Base-by-base conservation (phyloP, 2,329 filamentous ascomycete genomes). In the Seiridium cupressi region DNA sequence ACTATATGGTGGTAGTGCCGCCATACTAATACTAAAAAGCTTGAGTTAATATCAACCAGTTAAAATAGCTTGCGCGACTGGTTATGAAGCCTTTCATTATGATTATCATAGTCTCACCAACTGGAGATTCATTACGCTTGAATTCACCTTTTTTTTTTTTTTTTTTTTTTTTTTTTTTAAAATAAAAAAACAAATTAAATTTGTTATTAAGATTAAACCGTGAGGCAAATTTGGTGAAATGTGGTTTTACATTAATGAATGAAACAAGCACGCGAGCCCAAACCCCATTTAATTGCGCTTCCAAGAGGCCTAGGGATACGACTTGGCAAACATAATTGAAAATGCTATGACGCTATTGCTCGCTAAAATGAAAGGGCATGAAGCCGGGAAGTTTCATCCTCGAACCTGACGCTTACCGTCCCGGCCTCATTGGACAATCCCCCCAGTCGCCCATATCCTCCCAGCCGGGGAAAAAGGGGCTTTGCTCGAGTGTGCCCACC, bases 391-490 rank as follows among this genome's bases (percentile, higher is more conserved):
- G 34, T 31, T 46, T 13, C 7, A 6, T 13, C 7, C 10, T 49
- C 31, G 5, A 31, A 7, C 47, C 1, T 6, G 8, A n/a, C 38
- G 38, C 38, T 18, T 48, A 48, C 13, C 46, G 38, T 8, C 38
- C 38, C 1, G 36, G 42, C 38, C 53, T 31, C 53, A 55, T 55
- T n/a, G 55, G 55, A 44, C 55, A 58, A 42, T n/a, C 55, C 32
- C 55, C 55, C 32, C 44, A 51, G 35, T 60, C 60, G 6, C 40
- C 47, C 42, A 46, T 57, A 10, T 62, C 54, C 32, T 62, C 35
- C 60, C 60, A 62, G 11, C 60, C 60, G 3, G 60, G 57, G 13
- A 56, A 62, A 8, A 59, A 62, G 5, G 60, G 60, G 32, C 54
- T 51, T 54, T 62, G 46, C 42, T 62, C 57, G 9, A 62, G 32